Percentiles rank a stretch among this genome's conserved stretches.
These are phyloP conservation scores for Solanum corneliomulleri DNA, from an alignment of 257 asterid species.

Conservation along the genomic window DNA sequence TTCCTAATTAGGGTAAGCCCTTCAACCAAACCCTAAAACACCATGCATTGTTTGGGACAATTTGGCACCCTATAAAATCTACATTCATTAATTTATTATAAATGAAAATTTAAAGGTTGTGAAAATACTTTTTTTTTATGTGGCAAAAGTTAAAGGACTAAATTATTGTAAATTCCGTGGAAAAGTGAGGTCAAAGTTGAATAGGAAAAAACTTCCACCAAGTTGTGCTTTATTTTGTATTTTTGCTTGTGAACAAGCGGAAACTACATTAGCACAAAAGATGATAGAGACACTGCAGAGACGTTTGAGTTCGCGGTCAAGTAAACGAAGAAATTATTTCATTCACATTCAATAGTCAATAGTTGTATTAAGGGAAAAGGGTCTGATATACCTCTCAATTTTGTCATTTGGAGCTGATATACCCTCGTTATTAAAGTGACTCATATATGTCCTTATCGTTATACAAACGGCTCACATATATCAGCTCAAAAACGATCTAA, in stretches of 20 bases:
- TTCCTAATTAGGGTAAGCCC: not conserved
- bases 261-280: not conserved
- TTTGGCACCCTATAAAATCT: not conserved
- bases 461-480: no score
- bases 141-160: not conserved
- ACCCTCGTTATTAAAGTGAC: no score
- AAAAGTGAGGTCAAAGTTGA: not conserved
- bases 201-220: not conserved
- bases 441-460: no score
- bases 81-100: not conserved
- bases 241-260: not conserved
- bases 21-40: not conserved
- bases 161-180: not conserved
- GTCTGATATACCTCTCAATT: no score
- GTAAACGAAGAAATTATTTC: not conserved
- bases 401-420: no score
- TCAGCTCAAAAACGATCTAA: no score
- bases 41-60: constrained; percentile 2
- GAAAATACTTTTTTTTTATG: not conserved
- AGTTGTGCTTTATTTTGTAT: not conserved
- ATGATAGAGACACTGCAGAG: not conserved
- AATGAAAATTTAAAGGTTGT: not conserved
- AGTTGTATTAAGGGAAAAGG: no score
- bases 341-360: not conserved
- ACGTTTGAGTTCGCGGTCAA: no score